phyloP scores from a whole-genome alignment of 192 early-diverging fungal species.

The Coemansia sp. region DNA sequence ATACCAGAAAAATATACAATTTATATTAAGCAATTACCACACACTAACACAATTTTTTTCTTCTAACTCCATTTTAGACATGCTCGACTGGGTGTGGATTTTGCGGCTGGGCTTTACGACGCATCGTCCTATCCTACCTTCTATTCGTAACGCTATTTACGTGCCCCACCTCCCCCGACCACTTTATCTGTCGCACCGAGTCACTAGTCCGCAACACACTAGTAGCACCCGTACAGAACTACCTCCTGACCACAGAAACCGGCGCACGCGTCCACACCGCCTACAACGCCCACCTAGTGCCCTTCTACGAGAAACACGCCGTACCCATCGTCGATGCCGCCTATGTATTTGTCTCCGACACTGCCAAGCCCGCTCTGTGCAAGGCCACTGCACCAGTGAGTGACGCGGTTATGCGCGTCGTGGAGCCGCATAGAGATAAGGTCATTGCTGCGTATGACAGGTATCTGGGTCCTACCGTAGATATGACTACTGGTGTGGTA shows the following conservation, averaged over 20 bases:
- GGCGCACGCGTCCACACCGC: slow-evolving; percentile 46
- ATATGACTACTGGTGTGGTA: slow-evolving; percentile 12
- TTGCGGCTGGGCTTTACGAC: slow-evolving; percentile 26
- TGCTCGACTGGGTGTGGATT: slow-evolving; percentile 14
- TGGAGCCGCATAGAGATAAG: slow-evolving; percentile 29
- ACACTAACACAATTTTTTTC: not conserved
- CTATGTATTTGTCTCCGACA: slow-evolving; percentile 20
- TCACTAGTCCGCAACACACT: slow-evolving; percentile 18
- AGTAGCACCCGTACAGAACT: slow-evolving; percentile 27
- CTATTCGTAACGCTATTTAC: slow-evolving; percentile 39
- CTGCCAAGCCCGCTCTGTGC: slow-evolving; percentile 26
- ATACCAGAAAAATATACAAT: not conserved
- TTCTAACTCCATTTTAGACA: not conserved
- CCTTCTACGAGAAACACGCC: slow-evolving; percentile 50
- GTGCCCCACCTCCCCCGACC: slow-evolving; percentile 29
- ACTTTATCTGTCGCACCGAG: slow-evolving; percentile 37
- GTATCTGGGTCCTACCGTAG: slow-evolving; percentile 34
- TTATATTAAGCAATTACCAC: too few species aligned
- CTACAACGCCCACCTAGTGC: slow-evolving; percentile 53
- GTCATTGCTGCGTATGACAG: slow-evolving; percentile 15
- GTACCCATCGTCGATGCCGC: slow-evolving; percentile 24
- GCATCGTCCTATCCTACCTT: slow-evolving; percentile 33
- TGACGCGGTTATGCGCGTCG: slow-evolving; percentile 21
- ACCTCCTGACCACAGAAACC: slow-evolving; percentile 36
- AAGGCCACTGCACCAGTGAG: slow-evolving; percentile 29